Percentiles rank a stretch among this genome's conserved stretches.
Conservation (phyloP, 2,329 filamentous ascomycete species). For the Blumeria graminis region DNA sequence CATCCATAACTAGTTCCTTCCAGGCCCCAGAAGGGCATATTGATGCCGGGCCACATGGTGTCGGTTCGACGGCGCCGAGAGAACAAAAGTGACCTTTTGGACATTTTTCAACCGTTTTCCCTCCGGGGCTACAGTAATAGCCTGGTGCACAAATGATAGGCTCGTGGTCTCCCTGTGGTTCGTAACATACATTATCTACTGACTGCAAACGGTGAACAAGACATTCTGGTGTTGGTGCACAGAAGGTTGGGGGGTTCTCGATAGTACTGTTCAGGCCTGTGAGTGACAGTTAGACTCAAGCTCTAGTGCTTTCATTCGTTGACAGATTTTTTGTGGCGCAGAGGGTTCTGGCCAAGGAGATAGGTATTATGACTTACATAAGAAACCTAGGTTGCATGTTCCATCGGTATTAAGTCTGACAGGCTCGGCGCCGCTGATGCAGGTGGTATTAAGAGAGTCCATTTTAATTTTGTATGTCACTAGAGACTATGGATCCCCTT, state of each 20-base stretch:
- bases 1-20: conserved; percentile 16
- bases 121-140: conserved; percentile 19
- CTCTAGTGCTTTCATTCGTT: not conserved
- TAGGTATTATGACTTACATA: not conserved
- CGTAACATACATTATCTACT: not conserved
- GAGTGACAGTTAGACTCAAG: not conserved
- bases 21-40: conserved; percentile 21
- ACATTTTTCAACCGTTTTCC: conserved; percentile 20
- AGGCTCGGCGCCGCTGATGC: not conserved
- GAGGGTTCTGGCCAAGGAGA: not conserved
- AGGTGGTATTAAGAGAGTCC: not conserved
- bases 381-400: not conserved
- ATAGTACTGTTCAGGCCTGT: conserved; percentile 8
- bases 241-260: conserved; percentile 9
- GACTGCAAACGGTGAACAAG: conserved; percentile 3
- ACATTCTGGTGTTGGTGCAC: conserved; percentile 8
- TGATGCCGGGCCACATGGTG: conserved; percentile 22
- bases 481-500: no score
- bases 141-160: conserved; percentile 3
- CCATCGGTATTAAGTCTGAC: not conserved
- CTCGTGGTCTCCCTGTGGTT: conserved; percentile 3
- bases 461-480: not conserved
- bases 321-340: not conserved
- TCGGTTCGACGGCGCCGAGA: conserved; percentile 22
- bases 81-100: conserved; percentile 27